A percentile compares a stretch with the other conserved stretches of the same genome.
Evolutionary conservation across 148 eudicot species (phyloP).

Genomic region (Pharnaceum exiguum): DNA sequence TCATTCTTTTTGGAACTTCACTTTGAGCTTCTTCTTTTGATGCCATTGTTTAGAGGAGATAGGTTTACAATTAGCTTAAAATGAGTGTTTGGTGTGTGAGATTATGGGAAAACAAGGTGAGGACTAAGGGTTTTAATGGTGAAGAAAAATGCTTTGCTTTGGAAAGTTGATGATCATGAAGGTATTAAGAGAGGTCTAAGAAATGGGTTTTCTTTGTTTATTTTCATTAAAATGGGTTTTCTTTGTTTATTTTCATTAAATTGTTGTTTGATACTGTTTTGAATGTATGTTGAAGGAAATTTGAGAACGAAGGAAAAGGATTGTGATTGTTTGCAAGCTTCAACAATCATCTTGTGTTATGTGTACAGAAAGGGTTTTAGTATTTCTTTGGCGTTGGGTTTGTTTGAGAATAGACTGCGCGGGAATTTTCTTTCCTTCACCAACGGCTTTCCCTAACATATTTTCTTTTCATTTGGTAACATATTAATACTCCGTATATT

Average conservation of each 20-base stretch:
- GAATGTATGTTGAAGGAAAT: not conserved
- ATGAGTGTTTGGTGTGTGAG: not conserved
- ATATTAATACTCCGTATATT: too few species aligned
- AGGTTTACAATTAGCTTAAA: too few species aligned
- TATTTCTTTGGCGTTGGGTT: constrained; percentile 23
- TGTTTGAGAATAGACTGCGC: constrained; percentile 4
- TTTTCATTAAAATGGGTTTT: not conserved
- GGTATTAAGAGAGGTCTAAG: constrained; percentile 11
- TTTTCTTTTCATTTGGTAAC: too few species aligned
- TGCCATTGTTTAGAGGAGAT: constrained; percentile 20
- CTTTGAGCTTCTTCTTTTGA: constrained; percentile 9
- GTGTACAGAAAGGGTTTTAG: constrained; percentile 21
- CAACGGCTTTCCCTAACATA: constrained; percentile 1
- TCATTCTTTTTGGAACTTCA: constrained; percentile 27
- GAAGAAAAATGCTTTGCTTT: constrained; percentile 42
- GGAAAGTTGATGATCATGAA: constrained; percentile 30
- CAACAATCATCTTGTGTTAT: not conserved
- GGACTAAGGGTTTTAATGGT: constrained; percentile 8
- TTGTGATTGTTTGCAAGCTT: constrained; percentile 22
- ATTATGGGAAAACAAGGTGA: not conserved
- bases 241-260: not conserved
- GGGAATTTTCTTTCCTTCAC: not conserved
- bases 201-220: not conserved
- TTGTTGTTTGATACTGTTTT: too few species aligned
- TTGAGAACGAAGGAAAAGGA: constrained; percentile 15